Conservation (phyloP, 371 early-diverging fungal species). For the Blakeslea trispora region DNA sequence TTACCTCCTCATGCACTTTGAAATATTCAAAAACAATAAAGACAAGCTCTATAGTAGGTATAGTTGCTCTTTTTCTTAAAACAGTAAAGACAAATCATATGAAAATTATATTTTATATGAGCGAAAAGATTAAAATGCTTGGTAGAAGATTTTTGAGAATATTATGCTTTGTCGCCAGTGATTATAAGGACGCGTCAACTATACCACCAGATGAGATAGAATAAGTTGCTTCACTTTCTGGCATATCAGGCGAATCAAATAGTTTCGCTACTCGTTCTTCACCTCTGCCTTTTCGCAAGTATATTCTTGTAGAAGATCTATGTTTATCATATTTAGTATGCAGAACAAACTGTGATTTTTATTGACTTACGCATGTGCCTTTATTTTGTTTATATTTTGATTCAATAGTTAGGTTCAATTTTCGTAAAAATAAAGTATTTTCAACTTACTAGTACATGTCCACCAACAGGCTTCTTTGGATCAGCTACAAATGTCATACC, state of each 20-base stretch:
- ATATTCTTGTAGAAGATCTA: slow-evolving; percentile 70
- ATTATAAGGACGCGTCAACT: slow-evolving; percentile 24
- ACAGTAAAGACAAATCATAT: too few relatives aligned
- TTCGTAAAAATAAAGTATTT: too few relatives aligned
- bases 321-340: neutral
- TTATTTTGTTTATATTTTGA: neutral
- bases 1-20: too few relatives aligned
- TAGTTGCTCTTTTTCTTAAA: too few relatives aligned
- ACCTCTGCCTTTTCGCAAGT: slow-evolving; percentile 84
- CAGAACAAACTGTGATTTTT: neutral
- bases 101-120: too few relatives aligned
- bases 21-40: too few relatives aligned
- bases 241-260: slow-evolving; percentile 88
- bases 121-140: too few relatives aligned
- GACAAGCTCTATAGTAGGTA: too few relatives aligned
- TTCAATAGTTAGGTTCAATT: neutral
- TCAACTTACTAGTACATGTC: slow-evolving; percentile 66
- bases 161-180: too few relatives aligned
- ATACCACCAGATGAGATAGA: slow-evolving; percentile 42
- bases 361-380: slow-evolving; percentile 59
- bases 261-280: slow-evolving; percentile 88
- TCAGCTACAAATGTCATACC: slow-evolving; percentile 80
- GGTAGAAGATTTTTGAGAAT: too few relatives aligned
- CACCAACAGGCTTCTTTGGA: slow-evolving; percentile 87
- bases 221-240: slow-evolving; percentile 76